These are phyloP conservation scores for Calonectria fujianensis DNA, from an alignment of 2,329 filamentous ascomycete genomes.

Conservation along the genomic window DNA sequence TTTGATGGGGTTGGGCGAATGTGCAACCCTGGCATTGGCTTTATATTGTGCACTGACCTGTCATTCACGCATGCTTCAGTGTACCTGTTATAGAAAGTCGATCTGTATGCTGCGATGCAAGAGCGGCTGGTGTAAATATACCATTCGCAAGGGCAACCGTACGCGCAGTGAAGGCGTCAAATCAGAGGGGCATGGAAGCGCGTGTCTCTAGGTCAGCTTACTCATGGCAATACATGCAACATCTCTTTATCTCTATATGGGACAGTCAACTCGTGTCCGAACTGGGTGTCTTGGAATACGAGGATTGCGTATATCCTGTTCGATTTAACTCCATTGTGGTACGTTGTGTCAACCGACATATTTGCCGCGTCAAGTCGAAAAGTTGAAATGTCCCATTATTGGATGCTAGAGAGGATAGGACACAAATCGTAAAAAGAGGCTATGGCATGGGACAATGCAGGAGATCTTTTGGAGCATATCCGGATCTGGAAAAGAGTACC, in stretches of 20 bases:
- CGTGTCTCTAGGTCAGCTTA: slow-evolving; percentile 5
- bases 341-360: background rate
- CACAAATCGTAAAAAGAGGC: background rate
- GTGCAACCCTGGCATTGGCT: background rate
- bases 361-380: background rate
- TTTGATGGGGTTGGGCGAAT: background rate
- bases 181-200: background rate
- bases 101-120: background rate
- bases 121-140: background rate
- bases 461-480: background rate
- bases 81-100: background rate
- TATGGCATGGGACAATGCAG: background rate
- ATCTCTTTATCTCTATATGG: background rate
- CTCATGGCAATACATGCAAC: background rate
- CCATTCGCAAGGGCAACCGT: background rate
- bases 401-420: background rate
- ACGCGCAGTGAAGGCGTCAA: background rate
- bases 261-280: background rate
- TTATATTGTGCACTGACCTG: background rate
- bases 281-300: slow-evolving; percentile 5
- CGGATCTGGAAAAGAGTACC: background rate
- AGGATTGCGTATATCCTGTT: background rate
- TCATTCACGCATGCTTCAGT: background rate
- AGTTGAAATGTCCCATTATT: background rate
- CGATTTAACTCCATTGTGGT: background rate